Base-by-base conservation (phyloP, 2,329 filamentous ascomycete genomes). In the Phialophora macrospora region DNA sequence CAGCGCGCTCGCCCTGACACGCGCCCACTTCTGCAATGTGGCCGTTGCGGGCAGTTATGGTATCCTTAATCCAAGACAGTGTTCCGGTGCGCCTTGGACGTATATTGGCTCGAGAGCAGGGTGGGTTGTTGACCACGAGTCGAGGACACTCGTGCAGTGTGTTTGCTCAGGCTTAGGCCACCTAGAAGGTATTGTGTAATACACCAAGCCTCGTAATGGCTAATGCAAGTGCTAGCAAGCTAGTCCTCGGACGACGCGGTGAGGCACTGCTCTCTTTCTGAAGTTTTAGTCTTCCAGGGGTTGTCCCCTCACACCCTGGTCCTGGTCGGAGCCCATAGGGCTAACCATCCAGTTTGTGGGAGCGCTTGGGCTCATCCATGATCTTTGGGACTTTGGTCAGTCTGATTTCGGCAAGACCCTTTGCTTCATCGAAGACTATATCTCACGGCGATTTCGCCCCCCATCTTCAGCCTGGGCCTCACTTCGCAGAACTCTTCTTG, bases 391-490 rank as follows among this genome's bases (percentile, higher is more conserved):
- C 48, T 52, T 64, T 62, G 67, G 58, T 59, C 46, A 58, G 52
- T 34, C 64, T 64, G 54, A 58, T 63, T 67, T 67, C 62, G 67
- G 67, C 52, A 67, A 61, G 58, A 66, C 55, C 63, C 63, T 67
- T 51, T 54, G 48, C 46, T 54, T 61, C 24, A 61, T 62, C 46
- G 48, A 65, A 56, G 56, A 67, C 55, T 69, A 69, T 69, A 69
- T 65, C 67, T 69, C 62, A 63, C 59, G 14, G 28, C 17, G 64
- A 69, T 69, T 69, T 69, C 65, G 65, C 67, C 67, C 67, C 64
- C 59, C 57, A 60, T 49, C 41, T 46, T 30, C 64, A 62, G 56
- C 55, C 65, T 64, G 62, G 62, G 64, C 56, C 28, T 65, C 65
- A 60, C 65, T 48, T 55, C 48, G 8, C 28, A 52, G 46, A 49